Base-by-base conservation (phyloP, 73 alveolate species). In the Paramecium tetraurelia region DNA sequence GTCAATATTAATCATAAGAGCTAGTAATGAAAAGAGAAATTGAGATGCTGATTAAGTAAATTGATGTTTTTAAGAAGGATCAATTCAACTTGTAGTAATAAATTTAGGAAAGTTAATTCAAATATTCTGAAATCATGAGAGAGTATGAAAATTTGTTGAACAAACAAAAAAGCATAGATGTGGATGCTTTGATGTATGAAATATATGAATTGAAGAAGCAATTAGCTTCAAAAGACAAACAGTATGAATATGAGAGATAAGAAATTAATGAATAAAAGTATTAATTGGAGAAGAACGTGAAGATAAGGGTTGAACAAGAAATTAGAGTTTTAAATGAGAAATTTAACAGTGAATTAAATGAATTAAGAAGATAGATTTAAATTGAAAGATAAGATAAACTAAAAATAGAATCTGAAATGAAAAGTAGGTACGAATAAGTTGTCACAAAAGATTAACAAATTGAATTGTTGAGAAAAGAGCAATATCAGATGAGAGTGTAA, bases 171-270 rank as follows among this genome's bases (percentile, higher is more conserved):
- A 29, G 58, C 38, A 20, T 80, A 16, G 90, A 80, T 80, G 72
- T 46, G 20, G 90, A 80, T 80, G 90, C 90, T 6, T 80, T 80
- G 18, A 80, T 80, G 90, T 80, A 80, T 80, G 90, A 80, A 80
- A 80, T 80, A 44, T 80, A 12, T 80, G 90, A 80, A 44, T 80
- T 80, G 16, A 80, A 80, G 50, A 80, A 80, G 6, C 24, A 80
- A 43, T 20, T 80, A 8, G 90, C 90, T 3, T 44, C 22, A 48
- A 80, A 46, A 46, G 90, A 80, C 22, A 72, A 40, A 40, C 7
- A 72, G 40, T 72, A 36, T n/a, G 86, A 72, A 35, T 72, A 72
- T 72, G 86, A 72, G 36, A 72, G 59, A 36, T 12, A 80, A 80
- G 70, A 80, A 43, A 40, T 80, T 0, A 24, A 43, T 12, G 70